Conservation (phyloP, 2,329 filamentous ascomycete genomes). For the Claviceps sp. region DNA sequence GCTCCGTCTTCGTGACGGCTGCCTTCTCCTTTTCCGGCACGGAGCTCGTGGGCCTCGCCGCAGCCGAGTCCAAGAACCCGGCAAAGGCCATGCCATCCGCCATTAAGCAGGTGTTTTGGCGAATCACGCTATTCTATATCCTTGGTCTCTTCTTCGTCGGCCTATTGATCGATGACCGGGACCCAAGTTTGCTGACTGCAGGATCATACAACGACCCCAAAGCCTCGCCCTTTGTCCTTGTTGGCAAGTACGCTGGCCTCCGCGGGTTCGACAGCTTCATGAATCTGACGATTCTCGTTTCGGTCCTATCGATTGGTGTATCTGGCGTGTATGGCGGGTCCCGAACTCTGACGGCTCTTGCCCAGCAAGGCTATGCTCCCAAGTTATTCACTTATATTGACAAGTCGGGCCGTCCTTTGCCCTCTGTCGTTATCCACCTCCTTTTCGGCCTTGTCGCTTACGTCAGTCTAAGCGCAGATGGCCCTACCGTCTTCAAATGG, state of each 20-base stretch:
- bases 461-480: constrained; percentile 27
- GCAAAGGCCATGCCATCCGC: constrained; percentile 64
- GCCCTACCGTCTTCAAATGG: constrained; percentile 44
- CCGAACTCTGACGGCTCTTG: constrained; percentile 44
- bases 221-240: constrained; percentile 43
- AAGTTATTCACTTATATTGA: constrained; percentile 44
- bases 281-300: constrained; percentile 45
- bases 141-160: constrained; percentile 39
- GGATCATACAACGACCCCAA: constrained; percentile 25
- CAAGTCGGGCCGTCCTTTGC: constrained; percentile 40
- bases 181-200: constrained; percentile 27
- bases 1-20: constrained; percentile 57
- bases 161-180: constrained; percentile 32
- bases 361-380: constrained; percentile 46
- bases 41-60: constrained; percentile 40
- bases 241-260: constrained; percentile 39
- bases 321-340: constrained; percentile 46
- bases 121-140: constrained; percentile 42
- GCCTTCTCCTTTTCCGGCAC: constrained; percentile 63
- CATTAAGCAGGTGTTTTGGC: constrained; percentile 64
- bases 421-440: constrained; percentile 33
- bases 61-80: constrained; percentile 50
- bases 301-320: constrained; percentile 45
- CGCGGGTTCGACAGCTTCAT: constrained; percentile 40
- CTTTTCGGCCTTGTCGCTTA: constrained; percentile 32